Evolutionary conservation across 768 basidiomycete species (phyloP).

Genomic region (Pholiota molesta): DNA sequence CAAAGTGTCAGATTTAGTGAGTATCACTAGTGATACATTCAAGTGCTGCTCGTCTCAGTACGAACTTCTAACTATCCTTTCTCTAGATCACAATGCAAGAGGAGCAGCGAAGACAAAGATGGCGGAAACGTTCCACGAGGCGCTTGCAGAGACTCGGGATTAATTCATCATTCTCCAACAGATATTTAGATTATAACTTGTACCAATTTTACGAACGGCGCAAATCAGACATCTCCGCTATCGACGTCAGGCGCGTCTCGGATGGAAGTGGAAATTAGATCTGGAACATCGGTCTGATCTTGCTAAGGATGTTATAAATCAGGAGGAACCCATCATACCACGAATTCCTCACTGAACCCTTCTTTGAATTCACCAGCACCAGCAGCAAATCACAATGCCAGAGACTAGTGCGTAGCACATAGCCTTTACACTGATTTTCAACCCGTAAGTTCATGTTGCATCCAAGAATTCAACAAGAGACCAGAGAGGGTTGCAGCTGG

Average conservation of each 20-base stretch:
- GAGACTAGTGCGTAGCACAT: not conserved
- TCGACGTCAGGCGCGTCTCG: not conserved
- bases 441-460: not conserved
- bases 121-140: not conserved
- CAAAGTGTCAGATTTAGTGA: constrained; percentile 19
- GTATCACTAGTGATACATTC: not conserved
- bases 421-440: not conserved
- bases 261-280: not conserved
- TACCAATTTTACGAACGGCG: not conserved
- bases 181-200: not conserved
- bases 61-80: not conserved
- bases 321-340: not conserved
- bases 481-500: constrained; percentile 43
- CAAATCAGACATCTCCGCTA: not conserved
- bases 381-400: not conserved
- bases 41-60: not conserved
- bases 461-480: constrained; percentile 19
- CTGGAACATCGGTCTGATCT: not conserved
- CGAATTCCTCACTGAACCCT: not conserved
- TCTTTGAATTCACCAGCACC: not conserved
- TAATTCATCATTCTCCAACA: no score
- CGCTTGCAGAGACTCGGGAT: not conserved
- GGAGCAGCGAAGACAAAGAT: constrained; percentile 12
- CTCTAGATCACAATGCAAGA: constrained; percentile 20
- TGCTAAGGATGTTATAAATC: not conserved